These are phyloP conservation scores for Triticum urartu DNA, from an alignment of 176 grass and related monocot genomes.

Conservation along the genomic window DNA sequence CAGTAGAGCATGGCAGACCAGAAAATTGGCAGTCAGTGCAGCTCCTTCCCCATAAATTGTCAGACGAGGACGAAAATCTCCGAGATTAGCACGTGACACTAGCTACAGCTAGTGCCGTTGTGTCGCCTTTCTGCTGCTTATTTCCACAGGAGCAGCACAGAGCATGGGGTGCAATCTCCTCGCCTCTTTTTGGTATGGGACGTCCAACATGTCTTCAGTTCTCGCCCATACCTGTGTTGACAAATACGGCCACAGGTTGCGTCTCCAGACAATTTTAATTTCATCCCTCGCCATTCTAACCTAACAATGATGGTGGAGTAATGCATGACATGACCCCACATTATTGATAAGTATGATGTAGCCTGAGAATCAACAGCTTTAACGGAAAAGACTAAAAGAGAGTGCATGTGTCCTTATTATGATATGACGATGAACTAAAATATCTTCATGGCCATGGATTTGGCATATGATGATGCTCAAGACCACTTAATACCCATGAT, in stretches of 20 bases:
- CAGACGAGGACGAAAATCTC: not conserved
- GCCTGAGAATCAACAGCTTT: not conserved
- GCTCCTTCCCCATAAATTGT: not conserved
- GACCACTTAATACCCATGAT: not conserved
- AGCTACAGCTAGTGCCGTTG: constrained; percentile 35
- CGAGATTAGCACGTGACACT: constrained; percentile 40
- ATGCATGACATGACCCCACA: too few species aligned
- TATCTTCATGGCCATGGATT: not conserved
- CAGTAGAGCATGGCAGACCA: not conserved
- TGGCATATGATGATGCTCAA: not conserved
- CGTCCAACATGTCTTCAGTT: not conserved
- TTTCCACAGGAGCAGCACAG: not conserved
- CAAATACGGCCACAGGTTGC: not conserved
- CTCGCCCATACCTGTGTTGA: constrained; percentile 6
- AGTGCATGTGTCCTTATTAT: not conserved
- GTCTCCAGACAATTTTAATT: too few species aligned
- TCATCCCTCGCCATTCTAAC: too few species aligned
- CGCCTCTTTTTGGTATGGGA: constrained; percentile 6
- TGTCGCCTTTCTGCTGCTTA: constrained; percentile 26
- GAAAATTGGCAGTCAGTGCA: not conserved
- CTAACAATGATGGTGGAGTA: too few species aligned
- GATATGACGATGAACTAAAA: too few species aligned
- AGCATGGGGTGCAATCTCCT: not conserved
- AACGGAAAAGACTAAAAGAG: not conserved
- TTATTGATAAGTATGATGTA: too few species aligned